Percentiles rank a stretch among this genome's conserved stretches.
Evolutionary conservation across 768 basidiomycete genomes (phyloP).

Genomic region (Mycena rebaudengoi): DNA sequence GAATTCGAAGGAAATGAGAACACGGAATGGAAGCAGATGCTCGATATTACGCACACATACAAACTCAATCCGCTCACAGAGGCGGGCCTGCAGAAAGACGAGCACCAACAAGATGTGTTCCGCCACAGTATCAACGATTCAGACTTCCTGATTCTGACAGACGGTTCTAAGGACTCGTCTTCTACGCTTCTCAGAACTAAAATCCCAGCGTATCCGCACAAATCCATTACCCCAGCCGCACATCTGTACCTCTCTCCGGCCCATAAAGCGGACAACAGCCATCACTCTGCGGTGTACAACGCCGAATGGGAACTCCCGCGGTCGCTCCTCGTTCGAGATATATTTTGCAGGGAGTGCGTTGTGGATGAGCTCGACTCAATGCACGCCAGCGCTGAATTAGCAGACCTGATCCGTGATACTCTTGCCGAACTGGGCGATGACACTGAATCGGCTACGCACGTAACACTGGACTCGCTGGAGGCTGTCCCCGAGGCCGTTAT

Average conservation of each 20-base stretch:
- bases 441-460: background rate
- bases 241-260: slow-evolving; percentile 58
- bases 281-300: slow-evolving; percentile 59
- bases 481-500: background rate
- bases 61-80: slow-evolving; percentile 28
- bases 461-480: no score
- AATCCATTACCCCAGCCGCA: slow-evolving; percentile 40
- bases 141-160: slow-evolving; percentile 38
- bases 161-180: slow-evolving; percentile 27
- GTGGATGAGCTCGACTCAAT: slow-evolving; percentile 34
- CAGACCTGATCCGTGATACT: slow-evolving; percentile 30
- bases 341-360: slow-evolving; percentile 51
- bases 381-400: slow-evolving; percentile 3
- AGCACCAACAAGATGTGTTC: slow-evolving; percentile 14
- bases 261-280: slow-evolving; percentile 48
- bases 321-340: slow-evolving; percentile 41
- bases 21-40: slow-evolving; percentile 36
- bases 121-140: background rate
- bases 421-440: slow-evolving; percentile 29
- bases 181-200: slow-evolving; percentile 12
- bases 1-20: background rate
- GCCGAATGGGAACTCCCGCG: slow-evolving; percentile 64
- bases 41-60: slow-evolving; percentile 43
- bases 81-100: slow-evolving; percentile 13
- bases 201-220: slow-evolving; percentile 26